Base-by-base conservation (phyloP, 768 basidiomycete species). In the Xerocomellus intermedius region DNA sequence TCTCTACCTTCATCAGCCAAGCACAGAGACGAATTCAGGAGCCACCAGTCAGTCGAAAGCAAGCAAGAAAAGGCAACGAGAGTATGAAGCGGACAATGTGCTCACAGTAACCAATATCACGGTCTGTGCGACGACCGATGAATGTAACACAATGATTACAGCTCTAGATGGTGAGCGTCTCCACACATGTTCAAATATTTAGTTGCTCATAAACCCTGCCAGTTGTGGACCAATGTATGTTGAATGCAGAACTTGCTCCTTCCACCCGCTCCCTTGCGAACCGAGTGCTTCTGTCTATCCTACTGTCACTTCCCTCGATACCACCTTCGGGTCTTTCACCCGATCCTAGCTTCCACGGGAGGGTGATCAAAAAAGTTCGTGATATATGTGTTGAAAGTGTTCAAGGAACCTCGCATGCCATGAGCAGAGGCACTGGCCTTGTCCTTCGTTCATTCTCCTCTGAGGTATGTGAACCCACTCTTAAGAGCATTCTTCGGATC, bases 11-110 rank as follows among this genome's bases (percentile, higher is more conserved):
- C 68, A 69, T 5, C 70, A 75, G 24, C 54, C 75, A 4, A 74
- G 77, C 9, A 56, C 60, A 9, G 65, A 72, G 35, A 48, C 54
- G 21, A 42, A 51, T 24, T 64, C 63, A 1, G 69, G 54, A 16
- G 56, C 63, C 39, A 62, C 59, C 3, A 16, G 52, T 60, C 43
- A 72, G 62, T 74, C 64, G 14, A 83, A 76, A 65, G 84, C 82
- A 61, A 80, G 82, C 51, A 91, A 84, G 68, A 93, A 89, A 67
- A 77, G 86, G 43, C 77, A 79, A 19, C 80, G 84, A 21, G 84
- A 78, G 13, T 91, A 84, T 59, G 88, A 92, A 69, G 88, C 83
- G 10, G 89, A 89, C 50, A 89, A 87, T 62, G 72, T 87, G 6
- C 84, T 94, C 69, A 82, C 79, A 49, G 62, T 72, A 8, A 67